Evolutionary conservation across 2,329 filamentous ascomycete genomes (phyloP), one percentile per base, ranked within the genome.

Genomic region (Dactylellina parvicollis): DNA sequence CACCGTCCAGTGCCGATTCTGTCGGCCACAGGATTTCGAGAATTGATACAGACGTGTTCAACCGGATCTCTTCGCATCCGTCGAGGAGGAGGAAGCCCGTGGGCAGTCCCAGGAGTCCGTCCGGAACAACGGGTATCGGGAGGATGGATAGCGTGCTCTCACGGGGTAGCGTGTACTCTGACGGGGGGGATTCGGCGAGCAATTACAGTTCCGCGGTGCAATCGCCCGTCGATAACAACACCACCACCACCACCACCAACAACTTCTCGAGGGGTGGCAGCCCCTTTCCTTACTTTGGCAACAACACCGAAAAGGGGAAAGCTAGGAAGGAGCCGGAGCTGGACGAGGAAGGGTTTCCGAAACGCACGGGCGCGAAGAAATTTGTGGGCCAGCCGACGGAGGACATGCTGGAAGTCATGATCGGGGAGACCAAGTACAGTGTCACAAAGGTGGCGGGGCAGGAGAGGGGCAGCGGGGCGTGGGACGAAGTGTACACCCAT

Each of bases 341-440:
- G 18, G 42, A 59, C 24, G 46, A 38, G 2, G 67, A 65, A n/a
- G 34, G 20, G 2, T 18, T 61, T 10, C 69, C 69, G 47, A 52
- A 46, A 16, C 46, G 69, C 16, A 66, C 24, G 20, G 69, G 69
- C 14, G 50, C 52, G 22, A 73, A 61, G 60, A 73, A 73, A 26
- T 73, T 55, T 56, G 69, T 73, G 28, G 69, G 69, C 4, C 69
- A 66, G 47, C 69, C 69, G 54, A 73, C 69, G 14, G 69, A 73
- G 36, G 69, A 73, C 24, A 73, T 73, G 69, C 24, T 73, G 10
- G 69, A 66, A 7, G 69, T 73, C 7, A 46, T 40, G 28, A 66
- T 73, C 18, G 69, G 69, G 38, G 69, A 73, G 60, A 40, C 69
- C 1, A 66, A 54, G 20, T 73, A 73, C 20, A 30, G 42, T 10